Conservation (phyloP, 306 rosid genomes). For the Quillaja saponaria region DNA sequence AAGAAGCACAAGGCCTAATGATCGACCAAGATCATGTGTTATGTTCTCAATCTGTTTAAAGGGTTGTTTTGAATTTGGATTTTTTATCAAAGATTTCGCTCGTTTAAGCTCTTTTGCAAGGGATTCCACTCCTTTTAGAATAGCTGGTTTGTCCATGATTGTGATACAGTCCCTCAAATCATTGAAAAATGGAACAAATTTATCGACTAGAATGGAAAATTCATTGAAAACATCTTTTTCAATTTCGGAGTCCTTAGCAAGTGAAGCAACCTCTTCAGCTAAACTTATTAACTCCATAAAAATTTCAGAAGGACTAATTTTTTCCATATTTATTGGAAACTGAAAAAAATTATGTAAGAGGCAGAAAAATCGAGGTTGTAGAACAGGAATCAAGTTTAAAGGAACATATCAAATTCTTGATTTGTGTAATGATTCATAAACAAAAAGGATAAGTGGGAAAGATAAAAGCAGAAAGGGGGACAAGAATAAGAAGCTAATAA, state of each 20-base stretch:
- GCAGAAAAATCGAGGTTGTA: constrained; percentile 18
- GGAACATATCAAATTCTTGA: no score
- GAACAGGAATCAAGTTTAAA: no score
- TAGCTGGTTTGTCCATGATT: constrained; percentile 51
- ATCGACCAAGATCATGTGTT: constrained; percentile 74
- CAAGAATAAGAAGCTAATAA: neutral
- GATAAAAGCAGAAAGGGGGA: neutral
- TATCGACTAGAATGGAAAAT: constrained; percentile 56
- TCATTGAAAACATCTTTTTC: constrained; percentile 47
- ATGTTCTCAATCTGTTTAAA: constrained; percentile 55
- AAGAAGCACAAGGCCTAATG: constrained; percentile 69
- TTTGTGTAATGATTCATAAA: neutral
- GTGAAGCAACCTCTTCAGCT: constrained; percentile 54
- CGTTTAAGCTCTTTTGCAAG: constrained; percentile 63
- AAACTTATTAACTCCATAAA: constrained; percentile 42
- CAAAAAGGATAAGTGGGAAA: constrained; percentile 8
- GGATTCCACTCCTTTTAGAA: constrained; percentile 69
- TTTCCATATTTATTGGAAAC: constrained; percentile 31
- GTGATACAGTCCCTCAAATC: constrained; percentile 48
- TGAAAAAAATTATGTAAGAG: neutral
- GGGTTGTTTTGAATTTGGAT: constrained; percentile 42
- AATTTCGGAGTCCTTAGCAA: constrained; percentile 46
- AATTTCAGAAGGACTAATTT: constrained; percentile 41
- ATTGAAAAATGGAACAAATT: constrained; percentile 53
- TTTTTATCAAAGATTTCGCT: constrained; percentile 42